Evolutionary conservation across 2,329 filamentous ascomycete genomes (phyloP).

Genomic region (Monosporascus sp.): DNA sequence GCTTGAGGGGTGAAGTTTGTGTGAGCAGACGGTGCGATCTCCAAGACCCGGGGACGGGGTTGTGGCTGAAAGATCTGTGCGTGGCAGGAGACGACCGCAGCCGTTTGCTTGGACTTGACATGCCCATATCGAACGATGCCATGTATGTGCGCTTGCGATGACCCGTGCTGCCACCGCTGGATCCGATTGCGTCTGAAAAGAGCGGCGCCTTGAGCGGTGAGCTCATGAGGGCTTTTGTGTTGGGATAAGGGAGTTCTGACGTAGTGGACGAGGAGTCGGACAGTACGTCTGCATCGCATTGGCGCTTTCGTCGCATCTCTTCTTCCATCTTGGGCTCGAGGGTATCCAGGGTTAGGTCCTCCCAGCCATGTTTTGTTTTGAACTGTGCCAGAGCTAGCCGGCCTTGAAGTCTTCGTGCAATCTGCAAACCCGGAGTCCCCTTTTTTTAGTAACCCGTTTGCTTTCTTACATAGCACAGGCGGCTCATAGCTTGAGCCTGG

Average conservation of each 20-base stretch:
- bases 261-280: constrained; percentile 84
- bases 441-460: constrained; percentile 11
- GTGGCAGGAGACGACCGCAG: constrained; percentile 61
- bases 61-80: constrained; percentile 49
- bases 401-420: constrained; percentile 88
- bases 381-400: constrained; percentile 92
- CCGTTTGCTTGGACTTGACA: constrained; percentile 61
- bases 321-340: constrained; percentile 82
- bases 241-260: constrained; percentile 69
- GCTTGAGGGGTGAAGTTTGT: constrained; percentile 82
- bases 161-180: constrained; percentile 62
- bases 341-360: constrained; percentile 78
- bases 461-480: neutral
- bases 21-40: constrained; percentile 71
- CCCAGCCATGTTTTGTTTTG: constrained; percentile 94
- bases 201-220: constrained; percentile 78
- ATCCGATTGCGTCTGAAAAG: constrained; percentile 77
- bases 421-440: constrained; percentile 48
- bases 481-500: too few relatives aligned
- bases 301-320: constrained; percentile 68
- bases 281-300: constrained; percentile 65
- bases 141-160: constrained; percentile 61
- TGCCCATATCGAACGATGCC: constrained; percentile 50
- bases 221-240: constrained; percentile 63
- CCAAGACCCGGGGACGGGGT: constrained; percentile 60